phyloP scores from a whole-genome alignment of 768 basidiomycete genomes.

The Imleria badia region DNA sequence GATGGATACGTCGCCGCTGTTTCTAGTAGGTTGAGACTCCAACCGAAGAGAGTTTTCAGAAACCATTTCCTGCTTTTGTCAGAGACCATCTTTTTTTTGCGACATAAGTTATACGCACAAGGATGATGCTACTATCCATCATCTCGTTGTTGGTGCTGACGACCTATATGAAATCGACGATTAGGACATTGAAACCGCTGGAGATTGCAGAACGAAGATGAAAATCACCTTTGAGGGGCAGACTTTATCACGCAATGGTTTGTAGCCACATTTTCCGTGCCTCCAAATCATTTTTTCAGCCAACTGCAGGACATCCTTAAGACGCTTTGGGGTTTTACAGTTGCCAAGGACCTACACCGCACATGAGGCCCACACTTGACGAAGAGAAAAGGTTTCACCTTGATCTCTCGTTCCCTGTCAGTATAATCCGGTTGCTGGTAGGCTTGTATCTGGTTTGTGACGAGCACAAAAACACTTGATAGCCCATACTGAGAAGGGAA shows the following conservation, averaged over 20 bases:
- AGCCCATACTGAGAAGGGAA: conserved; percentile 82
- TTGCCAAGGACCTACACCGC: conserved; percentile 37
- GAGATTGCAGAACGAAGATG: not conserved
- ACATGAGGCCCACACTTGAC: not conserved
- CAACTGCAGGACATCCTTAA: conserved; percentile 54
- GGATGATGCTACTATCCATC: conserved; percentile 61
- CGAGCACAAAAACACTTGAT: conserved; percentile 50
- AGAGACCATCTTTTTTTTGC: not conserved
- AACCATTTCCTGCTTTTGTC: conserved; percentile 61
- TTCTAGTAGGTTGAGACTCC: conserved; percentile 48
- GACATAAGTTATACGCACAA: conserved; percentile 41
- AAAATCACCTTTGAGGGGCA: conserved; percentile 74
- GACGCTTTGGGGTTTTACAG: conserved; percentile 71
- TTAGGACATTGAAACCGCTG: not conserved
- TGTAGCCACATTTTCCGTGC: conserved; percentile 70
- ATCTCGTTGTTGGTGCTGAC: conserved; percentile 36
- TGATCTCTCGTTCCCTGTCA: conserved; percentile 69
- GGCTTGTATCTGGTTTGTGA: conserved; percentile 23
- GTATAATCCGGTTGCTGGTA: conserved; percentile 49
- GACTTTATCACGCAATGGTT: conserved; percentile 55
- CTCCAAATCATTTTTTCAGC: conserved; percentile 64
- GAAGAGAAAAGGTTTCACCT: conserved; percentile 39
- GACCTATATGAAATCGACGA: conserved; percentile 33
- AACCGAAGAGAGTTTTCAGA: conserved; percentile 63
- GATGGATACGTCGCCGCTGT: conserved; percentile 43